phyloP scores from a whole-genome alignment of 306 rosid genomes.

The Vigna radiata region DNA sequence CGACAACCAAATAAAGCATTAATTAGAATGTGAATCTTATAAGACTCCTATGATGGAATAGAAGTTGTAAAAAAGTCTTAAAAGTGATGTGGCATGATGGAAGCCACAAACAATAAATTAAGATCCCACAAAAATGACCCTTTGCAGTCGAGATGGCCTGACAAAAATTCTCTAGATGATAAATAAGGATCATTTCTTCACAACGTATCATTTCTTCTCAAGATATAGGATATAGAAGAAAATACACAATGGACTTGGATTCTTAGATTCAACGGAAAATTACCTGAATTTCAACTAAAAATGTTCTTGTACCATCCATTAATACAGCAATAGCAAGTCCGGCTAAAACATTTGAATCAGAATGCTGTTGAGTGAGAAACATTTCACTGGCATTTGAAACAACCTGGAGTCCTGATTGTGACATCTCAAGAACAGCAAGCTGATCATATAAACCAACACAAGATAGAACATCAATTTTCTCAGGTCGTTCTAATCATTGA shows the following conservation, averaged over 20 bases:
- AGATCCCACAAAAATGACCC: no score
- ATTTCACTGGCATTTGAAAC: constrained; percentile 81
- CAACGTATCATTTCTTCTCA: neutral
- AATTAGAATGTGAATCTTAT: no score
- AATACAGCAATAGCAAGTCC: constrained; percentile 87
- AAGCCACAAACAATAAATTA: no score
- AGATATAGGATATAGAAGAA: constrained; percentile 12
- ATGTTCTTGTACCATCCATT: constrained; percentile 93
- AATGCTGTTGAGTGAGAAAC: constrained; percentile 73
- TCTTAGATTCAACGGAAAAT: constrained; percentile 29
- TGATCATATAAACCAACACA: constrained; percentile 49
- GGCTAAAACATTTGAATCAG: constrained; percentile 73
- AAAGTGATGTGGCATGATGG: no score
- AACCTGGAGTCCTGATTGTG: constrained; percentile 70
- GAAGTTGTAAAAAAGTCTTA: no score
- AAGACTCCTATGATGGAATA: no score
- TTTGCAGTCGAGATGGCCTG: no score
- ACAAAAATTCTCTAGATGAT: constrained; percentile 8
- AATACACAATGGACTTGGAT: neutral
- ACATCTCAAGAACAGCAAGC: constrained; percentile 98
- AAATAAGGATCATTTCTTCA: constrained; percentile 30
- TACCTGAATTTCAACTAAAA: constrained; percentile 95
- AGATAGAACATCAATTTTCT: constrained; percentile 27
- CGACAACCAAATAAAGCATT: no score
- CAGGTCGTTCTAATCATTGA: constrained; percentile 32